A percentile compares a stretch with the other conserved stretches of the same genome.
Evolutionary conservation across 805 yeast genomes (phyloP).

Genomic region (Cyberlindnera xishuangbannaensis): DNA sequence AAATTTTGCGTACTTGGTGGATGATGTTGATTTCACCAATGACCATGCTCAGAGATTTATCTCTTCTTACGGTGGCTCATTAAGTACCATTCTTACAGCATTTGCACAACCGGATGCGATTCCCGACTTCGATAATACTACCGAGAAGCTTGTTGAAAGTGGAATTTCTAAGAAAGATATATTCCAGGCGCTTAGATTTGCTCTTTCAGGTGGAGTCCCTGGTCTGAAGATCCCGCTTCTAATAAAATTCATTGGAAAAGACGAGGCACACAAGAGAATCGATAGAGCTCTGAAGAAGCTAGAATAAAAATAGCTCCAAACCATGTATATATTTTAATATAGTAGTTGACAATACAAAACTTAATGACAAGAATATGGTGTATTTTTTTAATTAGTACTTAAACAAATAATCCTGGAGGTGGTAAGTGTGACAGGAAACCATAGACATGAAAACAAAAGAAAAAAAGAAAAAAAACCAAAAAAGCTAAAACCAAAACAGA

Average conservation of each 20-base stretch:
- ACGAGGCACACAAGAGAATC: constrained; percentile 28
- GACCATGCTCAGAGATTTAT: constrained; percentile 29
- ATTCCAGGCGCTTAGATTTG: constrained; percentile 57
- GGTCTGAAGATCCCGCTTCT: constrained; percentile 64
- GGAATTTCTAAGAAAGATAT: constrained; percentile 33
- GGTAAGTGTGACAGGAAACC: no score
- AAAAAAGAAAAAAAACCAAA: not conserved
- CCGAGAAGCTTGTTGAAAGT: constrained; percentile 10
- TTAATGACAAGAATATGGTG: not conserved
- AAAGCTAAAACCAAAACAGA: not conserved
- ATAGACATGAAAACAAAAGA: no score
- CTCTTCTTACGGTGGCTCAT: constrained; percentile 10
- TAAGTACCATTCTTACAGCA: constrained; percentile 15
- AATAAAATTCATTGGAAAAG: constrained; percentile 48
- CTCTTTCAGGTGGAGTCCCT: constrained; percentile 62
- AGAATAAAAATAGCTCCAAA: not conserved
- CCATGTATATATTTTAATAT: no score
- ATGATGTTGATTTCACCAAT: constrained; percentile 20
- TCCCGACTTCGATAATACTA: constrained; percentile 5
- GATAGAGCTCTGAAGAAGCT: constrained; percentile 6
- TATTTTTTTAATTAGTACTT: not conserved
- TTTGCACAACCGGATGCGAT: constrained; percentile 8
- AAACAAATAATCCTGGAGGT: no score
- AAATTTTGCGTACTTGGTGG: constrained; percentile 45
- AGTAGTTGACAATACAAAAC: not conserved